phyloP scores from a whole-genome alignment of 352 stramenopile genomes.

The Aphanomyces invadans region DNA sequence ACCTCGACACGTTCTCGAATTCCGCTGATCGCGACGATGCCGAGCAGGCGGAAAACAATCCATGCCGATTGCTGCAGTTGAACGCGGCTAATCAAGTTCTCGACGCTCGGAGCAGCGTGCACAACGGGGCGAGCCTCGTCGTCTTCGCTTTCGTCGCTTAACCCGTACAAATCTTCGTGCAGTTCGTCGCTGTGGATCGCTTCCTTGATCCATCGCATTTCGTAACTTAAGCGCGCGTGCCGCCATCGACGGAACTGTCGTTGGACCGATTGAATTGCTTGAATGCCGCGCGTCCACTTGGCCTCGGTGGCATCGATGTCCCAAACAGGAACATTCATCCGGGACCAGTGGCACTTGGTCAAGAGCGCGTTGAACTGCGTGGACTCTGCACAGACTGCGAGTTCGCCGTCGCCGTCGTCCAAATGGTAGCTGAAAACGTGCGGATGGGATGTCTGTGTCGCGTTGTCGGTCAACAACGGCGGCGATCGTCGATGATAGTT shows the following conservation, averaged over 20 bases:
- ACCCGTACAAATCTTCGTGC: conserved; percentile 1
- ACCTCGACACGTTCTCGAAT: conserved; percentile 60
- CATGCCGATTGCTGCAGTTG: conserved; percentile 61
- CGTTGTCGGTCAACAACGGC: conserved; percentile 31
- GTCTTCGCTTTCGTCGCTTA: conserved; percentile 8
- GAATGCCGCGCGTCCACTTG: background rate
- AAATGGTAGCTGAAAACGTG: conserved; percentile 45
- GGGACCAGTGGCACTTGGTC: conserved; percentile 53
- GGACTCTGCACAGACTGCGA: conserved; percentile 31
- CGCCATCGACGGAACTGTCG: conserved; percentile 1
- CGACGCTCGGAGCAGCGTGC: conserved; percentile 40
- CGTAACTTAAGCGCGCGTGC: too few species aligned
- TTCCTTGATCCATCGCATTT: background rate
- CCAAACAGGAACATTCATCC: conserved; percentile 52
- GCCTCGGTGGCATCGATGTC: conserved; percentile 17
- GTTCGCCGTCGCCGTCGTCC: background rate
- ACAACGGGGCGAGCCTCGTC: background rate
- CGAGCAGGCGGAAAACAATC: conserved; percentile 77
- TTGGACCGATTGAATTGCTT: background rate
- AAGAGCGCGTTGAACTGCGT: conserved; percentile 35
- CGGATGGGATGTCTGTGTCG: conserved; percentile 29
- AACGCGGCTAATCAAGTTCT: conserved; percentile 61
- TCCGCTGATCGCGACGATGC: conserved; percentile 58
- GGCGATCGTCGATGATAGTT: conserved; percentile 65
- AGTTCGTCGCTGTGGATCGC: background rate